These are phyloP conservation scores for Coriolopsis trogii DNA, from an alignment of 1,284 basidiomycete species.

Conservation along the genomic window DNA sequence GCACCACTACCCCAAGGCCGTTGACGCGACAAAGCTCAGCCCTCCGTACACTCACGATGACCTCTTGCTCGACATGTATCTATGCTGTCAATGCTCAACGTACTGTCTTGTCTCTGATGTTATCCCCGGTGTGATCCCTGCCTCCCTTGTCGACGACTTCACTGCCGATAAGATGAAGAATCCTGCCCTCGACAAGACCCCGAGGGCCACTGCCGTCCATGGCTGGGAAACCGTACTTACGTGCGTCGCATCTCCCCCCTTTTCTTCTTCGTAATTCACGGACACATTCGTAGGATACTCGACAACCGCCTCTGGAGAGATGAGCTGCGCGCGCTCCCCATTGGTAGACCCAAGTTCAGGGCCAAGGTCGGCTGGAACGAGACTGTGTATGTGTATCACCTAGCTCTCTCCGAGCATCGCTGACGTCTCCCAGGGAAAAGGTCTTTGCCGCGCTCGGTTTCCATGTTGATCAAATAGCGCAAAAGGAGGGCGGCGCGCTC, in stretches of 20 bases:
- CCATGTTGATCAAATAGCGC: constrained; percentile 32
- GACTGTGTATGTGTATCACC: constrained; percentile 50
- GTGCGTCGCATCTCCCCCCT: constrained; percentile 44
- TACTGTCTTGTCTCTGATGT: constrained; percentile 70
- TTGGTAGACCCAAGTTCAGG: constrained; percentile 57
- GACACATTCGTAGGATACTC: constrained; percentile 47
- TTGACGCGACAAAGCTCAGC: constrained; percentile 64
- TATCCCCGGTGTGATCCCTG: constrained; percentile 71
- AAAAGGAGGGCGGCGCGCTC: constrained; percentile 7
- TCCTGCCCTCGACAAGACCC: constrained; percentile 43
- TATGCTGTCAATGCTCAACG: constrained; percentile 80
- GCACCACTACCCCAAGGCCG: constrained; percentile 68
- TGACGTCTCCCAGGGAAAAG: constrained; percentile 39
- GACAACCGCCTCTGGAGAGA: constrained; percentile 76
- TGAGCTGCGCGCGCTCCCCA: constrained; percentile 59
- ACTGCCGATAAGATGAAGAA: constrained; percentile 42
- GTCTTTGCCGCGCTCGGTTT: constrained; percentile 68
- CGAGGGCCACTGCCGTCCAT: constrained; percentile 56
- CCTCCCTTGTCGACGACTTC: constrained; percentile 50
- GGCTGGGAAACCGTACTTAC: constrained; percentile 70
- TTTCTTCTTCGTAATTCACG: neutral
- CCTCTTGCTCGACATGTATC: constrained; percentile 73
- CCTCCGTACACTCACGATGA: constrained; percentile 63
- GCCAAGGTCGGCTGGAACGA: constrained; percentile 68
- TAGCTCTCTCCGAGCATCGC: neutral